Evolutionary conservation across 768 basidiomycete genomes (phyloP).

Genomic region (Zangia roseola): DNA sequence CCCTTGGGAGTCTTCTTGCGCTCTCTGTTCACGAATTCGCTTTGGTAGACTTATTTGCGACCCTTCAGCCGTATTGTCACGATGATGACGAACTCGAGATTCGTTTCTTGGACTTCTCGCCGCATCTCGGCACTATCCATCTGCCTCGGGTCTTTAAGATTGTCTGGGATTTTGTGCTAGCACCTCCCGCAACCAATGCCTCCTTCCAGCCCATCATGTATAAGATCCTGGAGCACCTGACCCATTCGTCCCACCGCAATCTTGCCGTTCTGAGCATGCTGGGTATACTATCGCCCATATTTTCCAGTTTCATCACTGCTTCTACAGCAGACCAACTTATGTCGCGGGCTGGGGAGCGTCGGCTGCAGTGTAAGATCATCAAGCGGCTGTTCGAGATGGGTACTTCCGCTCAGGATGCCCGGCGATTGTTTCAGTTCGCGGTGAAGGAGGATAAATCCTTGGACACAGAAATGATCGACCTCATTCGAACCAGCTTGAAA

Average conservation of each 20-base stretch:
- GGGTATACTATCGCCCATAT: conserved; percentile 50
- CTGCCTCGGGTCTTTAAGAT: conserved; percentile 62
- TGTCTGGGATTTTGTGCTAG: conserved; percentile 51
- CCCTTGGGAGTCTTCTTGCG: conserved; percentile 65
- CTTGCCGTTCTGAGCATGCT: conserved; percentile 62
- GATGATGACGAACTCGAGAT: conserved; percentile 42
- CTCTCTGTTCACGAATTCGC: conserved; percentile 67
- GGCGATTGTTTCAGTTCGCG: conserved; percentile 58
- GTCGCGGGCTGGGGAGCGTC: conserved; percentile 40
- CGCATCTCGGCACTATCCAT: conserved; percentile 47
- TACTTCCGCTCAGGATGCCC: conserved; percentile 60
- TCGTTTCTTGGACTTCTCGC: conserved; percentile 40
- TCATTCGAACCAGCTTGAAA: conserved; percentile 69
- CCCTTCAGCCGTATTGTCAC: conserved; percentile 35
- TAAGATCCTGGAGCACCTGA: conserved; percentile 63
- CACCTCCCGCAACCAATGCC: conserved; percentile 33
- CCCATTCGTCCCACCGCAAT: conserved; percentile 63
- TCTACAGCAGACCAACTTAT: conserved; percentile 16
- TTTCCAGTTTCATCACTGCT: conserved; percentile 33
- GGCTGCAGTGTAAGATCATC: conserved; percentile 59
- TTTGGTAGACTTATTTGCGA: conserved; percentile 52
- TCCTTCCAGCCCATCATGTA: conserved; percentile 52
- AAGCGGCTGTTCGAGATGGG: conserved; percentile 76
- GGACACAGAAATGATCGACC: conserved; percentile 64
- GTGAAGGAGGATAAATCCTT: conserved; percentile 49